These are phyloP conservation scores for Phytophthora rubi DNA, from an alignment of 352 stramenopile species.

Conservation along the genomic window DNA sequence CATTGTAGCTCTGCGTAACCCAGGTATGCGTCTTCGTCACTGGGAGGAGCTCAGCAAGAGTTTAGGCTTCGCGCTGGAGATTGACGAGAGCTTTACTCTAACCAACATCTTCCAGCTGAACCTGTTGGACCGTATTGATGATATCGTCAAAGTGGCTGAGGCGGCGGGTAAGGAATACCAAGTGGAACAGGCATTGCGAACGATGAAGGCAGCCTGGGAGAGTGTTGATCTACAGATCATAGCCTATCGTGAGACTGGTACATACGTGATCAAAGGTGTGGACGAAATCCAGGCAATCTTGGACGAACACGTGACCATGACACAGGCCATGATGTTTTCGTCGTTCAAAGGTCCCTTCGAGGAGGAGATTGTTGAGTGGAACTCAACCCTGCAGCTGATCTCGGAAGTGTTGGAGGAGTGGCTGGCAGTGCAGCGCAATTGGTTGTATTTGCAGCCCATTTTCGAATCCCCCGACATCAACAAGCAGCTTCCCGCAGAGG, in stretches of 20 bases:
- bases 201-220: constrained; percentile 94
- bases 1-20: constrained; percentile 91
- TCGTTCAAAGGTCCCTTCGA: constrained; percentile 96
- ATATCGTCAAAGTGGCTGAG: constrained; percentile 93
- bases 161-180: constrained; percentile 95
- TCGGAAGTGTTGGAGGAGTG: constrained; percentile 95
- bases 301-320: constrained; percentile 97
- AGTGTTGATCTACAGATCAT: constrained; percentile 91
- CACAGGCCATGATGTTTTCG: constrained; percentile 96
- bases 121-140: constrained; percentile 86
- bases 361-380: constrained; percentile 94
- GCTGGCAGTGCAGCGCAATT: constrained; percentile 95
- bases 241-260: constrained; percentile 93
- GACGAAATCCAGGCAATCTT: constrained; percentile 95
- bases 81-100: constrained; percentile 89
- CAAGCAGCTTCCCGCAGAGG: constrained; percentile 94
- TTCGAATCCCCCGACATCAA: constrained; percentile 97
- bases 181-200: constrained; percentile 92
- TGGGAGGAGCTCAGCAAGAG: constrained; percentile 91
- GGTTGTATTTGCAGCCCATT: constrained; percentile 96
- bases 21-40: constrained; percentile 94
- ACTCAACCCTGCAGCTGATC: constrained; percentile 89
- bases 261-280: constrained; percentile 94
- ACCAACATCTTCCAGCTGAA: constrained; percentile 89
- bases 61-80: constrained; percentile 82